These are phyloP conservation scores for Exophiala xenobiotica DNA, from an alignment of 2,329 filamentous ascomycete genomes.

Conservation along the genomic window DNA sequence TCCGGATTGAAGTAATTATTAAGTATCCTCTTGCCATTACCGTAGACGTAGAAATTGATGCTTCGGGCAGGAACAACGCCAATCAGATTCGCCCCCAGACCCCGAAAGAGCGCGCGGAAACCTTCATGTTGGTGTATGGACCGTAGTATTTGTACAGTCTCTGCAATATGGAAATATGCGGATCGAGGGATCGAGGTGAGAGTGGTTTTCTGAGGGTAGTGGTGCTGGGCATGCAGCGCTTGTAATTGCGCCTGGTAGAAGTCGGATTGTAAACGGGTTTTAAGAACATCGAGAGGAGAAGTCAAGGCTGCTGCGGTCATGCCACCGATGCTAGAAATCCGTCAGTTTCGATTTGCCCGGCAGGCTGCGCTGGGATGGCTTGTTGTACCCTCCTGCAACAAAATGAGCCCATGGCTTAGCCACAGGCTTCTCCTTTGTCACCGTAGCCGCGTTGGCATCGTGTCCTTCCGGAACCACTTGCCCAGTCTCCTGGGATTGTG, in stretches of 20 bases:
- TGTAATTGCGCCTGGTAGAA: slow-evolving; percentile 85
- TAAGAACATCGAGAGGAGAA: slow-evolving; percentile 88
- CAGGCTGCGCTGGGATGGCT: no score
- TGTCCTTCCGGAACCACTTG: slow-evolving; percentile 36
- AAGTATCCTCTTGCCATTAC: slow-evolving; percentile 83
- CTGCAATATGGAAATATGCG: slow-evolving; percentile 71
- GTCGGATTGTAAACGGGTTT: slow-evolving; percentile 89
- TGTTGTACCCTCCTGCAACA: slow-evolving; percentile 87
- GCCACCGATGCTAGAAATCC: slow-evolving; percentile 66
- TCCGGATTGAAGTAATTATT: slow-evolving; percentile 69
- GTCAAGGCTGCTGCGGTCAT: slow-evolving; percentile 93
- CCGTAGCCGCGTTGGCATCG: slow-evolving; percentile 24
- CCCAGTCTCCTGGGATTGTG: slow-evolving; percentile 40
- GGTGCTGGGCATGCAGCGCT: slow-evolving; percentile 62
- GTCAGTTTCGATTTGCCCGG: slow-evolving; percentile 15
- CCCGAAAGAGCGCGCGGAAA: slow-evolving; percentile 86
- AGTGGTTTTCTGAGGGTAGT: slow-evolving; percentile 52
- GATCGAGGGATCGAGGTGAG: slow-evolving; percentile 65
- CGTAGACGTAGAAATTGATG: slow-evolving; percentile 93
- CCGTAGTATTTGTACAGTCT: slow-evolving; percentile 82
- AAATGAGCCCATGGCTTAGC: slow-evolving; percentile 87
- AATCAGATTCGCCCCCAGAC: slow-evolving; percentile 82
- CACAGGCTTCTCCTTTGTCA: slow-evolving; percentile 41
- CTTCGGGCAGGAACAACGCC: slow-evolving; percentile 85
- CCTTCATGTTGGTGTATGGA: slow-evolving; percentile 80